These are phyloP conservation scores for Nematocida parisii DNA, from an alignment of 371 early-diverging fungal genomes.

Conservation along the genomic window DNA sequence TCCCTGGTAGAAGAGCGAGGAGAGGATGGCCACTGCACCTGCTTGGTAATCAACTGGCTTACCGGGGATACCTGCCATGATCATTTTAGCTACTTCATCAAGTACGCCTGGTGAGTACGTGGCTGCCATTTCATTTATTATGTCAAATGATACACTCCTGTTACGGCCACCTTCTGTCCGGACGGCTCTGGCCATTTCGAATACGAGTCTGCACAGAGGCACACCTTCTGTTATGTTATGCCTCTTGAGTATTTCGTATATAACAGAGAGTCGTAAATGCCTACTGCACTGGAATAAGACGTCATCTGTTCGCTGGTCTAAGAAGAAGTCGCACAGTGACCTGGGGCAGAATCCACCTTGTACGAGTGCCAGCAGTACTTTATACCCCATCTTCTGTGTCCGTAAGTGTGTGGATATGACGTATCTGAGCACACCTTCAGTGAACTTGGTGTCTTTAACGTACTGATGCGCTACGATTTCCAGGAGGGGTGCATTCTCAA, in stretches of 20 bases:
- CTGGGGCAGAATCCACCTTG: constrained; percentile 11
- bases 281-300: constrained; percentile 50
- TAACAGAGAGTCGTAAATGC: constrained; percentile 17
- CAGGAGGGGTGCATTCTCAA: constrained; percentile 44
- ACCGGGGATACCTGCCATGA: constrained; percentile 17
- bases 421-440: constrained; percentile 31
- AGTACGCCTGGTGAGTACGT: constrained; percentile 11
- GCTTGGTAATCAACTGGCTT: constrained; percentile 42
- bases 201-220: constrained; percentile 15
- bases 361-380: constrained; percentile 31
- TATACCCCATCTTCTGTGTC: constrained; percentile 54
- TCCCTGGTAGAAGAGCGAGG: constrained; percentile 47
- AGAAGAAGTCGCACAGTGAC: constrained; percentile 40
- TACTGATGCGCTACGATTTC: constrained; percentile 17
- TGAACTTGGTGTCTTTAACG: neutral
- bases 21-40: constrained; percentile 24
- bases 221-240: constrained; percentile 8
- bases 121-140: constrained; percentile 27
- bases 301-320: constrained; percentile 24
- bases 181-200: constrained; percentile 21
- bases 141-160: constrained; percentile 39
- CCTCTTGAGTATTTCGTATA: constrained; percentile 22
- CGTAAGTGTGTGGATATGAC: constrained; percentile 40
- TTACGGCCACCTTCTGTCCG: constrained; percentile 45
- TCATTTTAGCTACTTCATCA: constrained; percentile 38